Evolutionary conservation across 75 land plant species (phyloP).

Genomic region (Azolla pinnata): DNA sequence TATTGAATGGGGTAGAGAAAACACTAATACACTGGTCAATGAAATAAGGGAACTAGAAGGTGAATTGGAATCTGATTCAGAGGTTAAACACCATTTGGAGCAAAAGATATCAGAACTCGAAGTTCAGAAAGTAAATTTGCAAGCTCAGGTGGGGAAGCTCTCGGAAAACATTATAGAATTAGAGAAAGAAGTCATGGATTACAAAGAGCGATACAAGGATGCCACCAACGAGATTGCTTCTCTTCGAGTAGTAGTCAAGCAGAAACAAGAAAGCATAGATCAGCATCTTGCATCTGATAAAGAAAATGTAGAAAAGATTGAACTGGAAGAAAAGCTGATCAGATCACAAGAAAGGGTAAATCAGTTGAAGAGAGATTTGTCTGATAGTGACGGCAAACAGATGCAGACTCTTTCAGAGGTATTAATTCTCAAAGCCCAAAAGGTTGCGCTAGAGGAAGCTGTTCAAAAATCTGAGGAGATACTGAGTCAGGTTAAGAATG

Average conservation of each 20-base stretch:
- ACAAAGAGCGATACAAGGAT: neutral
- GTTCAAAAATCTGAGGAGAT: neutral
- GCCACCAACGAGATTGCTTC: neutral
- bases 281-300: neutral
- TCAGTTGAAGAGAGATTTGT: neutral
- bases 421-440: neutral
- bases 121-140: neutral
- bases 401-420: neutral
- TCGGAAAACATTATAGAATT: slow-evolving; percentile 33
- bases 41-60: slow-evolving; percentile 5
- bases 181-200: neutral
- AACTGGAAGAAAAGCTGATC: neutral
- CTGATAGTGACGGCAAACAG: neutral
- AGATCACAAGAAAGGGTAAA: neutral
- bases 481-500: neutral
- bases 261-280: neutral
- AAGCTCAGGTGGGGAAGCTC: slow-evolving; percentile 41
- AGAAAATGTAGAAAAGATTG: neutral
- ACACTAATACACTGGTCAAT: slow-evolving; percentile 2
- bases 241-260: neutral
- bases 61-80: neutral
- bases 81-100: slow-evolving; percentile 23
- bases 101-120: slow-evolving; percentile 2
- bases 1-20: slow-evolving; percentile 6
- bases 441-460: neutral